phyloP scores from a whole-genome alignment of 108 stramenopile species.

The Epithemia pelagica region DNA sequence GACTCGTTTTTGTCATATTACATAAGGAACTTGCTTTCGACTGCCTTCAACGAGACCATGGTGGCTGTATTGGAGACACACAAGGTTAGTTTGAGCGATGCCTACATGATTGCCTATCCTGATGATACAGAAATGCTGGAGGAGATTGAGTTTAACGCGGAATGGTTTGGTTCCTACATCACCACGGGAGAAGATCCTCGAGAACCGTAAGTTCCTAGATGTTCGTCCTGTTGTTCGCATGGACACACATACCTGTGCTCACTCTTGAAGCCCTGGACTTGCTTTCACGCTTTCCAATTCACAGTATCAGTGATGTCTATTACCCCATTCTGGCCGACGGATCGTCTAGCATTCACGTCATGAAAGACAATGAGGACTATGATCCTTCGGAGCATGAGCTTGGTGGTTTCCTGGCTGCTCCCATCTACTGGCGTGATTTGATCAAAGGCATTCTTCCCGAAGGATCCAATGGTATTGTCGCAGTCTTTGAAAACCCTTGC shows the following conservation, averaged over 20 bases:
- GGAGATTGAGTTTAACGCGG: background rate
- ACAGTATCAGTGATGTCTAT: background rate
- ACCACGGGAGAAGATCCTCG: background rate
- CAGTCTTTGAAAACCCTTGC: slow-evolving; percentile 35
- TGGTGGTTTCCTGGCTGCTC: slow-evolving; percentile 7
- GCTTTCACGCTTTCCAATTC: no score
- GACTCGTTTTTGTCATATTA: no score
- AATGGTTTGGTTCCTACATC: background rate
- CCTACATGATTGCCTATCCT: background rate
- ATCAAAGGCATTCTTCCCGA: slow-evolving; percentile 30
- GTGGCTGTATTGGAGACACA: background rate
- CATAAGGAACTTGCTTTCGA: background rate
- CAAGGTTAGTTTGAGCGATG: background rate
- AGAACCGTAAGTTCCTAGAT: background rate
- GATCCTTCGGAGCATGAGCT: background rate
- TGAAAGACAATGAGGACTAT: background rate
- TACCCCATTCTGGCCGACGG: background rate
- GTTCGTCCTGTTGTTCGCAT: no score
- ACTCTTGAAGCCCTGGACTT: no score
- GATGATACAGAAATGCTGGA: background rate
- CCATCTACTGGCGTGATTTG: slow-evolving; percentile 35
- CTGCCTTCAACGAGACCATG: background rate
- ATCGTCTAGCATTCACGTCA: background rate
- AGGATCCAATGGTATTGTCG: slow-evolving; percentile 41
- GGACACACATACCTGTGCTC: no score